Evolutionary conservation across 176 grass and related monocot species (phyloP).

Genomic region (Otatea glauca): DNA sequence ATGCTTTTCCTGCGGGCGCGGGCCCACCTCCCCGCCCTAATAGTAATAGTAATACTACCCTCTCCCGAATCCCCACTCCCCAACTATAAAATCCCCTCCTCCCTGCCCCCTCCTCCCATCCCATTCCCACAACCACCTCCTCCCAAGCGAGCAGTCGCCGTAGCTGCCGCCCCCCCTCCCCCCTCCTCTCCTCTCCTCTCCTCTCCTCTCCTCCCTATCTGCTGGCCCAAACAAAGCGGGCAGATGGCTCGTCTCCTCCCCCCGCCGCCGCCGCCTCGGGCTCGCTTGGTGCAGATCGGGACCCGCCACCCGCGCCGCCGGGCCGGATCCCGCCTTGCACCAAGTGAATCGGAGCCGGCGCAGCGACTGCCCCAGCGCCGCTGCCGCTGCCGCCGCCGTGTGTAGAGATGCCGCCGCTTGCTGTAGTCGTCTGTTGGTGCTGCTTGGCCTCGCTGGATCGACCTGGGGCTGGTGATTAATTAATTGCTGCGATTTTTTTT

Average conservation of each 20-base stretch:
- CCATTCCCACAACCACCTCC: neutral
- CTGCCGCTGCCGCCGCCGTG: neutral
- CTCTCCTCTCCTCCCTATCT: neutral
- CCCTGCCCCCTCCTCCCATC: neutral
- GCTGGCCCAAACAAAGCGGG: neutral
- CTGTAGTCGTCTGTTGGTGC: neutral
- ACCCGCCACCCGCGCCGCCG: conserved; percentile 55
- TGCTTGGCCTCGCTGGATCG: neutral
- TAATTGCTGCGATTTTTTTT: neutral
- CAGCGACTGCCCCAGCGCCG: conserved; percentile 23
- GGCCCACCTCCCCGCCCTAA: conserved; percentile 42
- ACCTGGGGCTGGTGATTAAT: too few relatives aligned
- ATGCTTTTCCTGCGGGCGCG: conserved; percentile 1
- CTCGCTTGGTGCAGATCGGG: conserved; percentile 99
- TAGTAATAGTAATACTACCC: too few relatives aligned
- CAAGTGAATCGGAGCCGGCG: conserved; percentile 99
- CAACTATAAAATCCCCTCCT: conserved; percentile 43
- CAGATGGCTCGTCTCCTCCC: too few relatives aligned
- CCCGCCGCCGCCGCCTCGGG: conserved; percentile 74
- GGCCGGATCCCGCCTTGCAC: conserved; percentile 97
- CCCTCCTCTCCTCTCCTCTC: rapidly evolving
- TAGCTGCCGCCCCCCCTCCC: conserved; percentile 34
- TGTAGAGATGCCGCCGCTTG: neutral
- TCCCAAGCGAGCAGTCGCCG: conserved; percentile 17
- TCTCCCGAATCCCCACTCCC: neutral